These are phyloP conservation scores for Amanita fuliginea DNA, from an alignment of 768 basidiomycete genomes.

Conservation along the genomic window DNA sequence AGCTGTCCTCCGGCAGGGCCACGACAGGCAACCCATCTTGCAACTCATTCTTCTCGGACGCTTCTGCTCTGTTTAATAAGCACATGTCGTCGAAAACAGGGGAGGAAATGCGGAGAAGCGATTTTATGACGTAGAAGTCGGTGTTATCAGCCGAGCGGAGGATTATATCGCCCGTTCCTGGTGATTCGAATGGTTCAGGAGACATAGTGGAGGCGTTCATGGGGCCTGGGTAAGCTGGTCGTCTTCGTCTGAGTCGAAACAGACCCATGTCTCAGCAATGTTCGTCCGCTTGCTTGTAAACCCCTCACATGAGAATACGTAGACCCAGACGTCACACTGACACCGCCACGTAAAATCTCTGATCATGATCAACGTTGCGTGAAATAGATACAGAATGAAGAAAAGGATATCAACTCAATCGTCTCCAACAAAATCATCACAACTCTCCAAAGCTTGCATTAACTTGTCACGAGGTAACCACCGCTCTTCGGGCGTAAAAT, in stretches of 20 bases:
- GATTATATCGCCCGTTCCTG: conserved; percentile 13
- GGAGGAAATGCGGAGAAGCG: conserved; percentile 18
- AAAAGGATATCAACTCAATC: too few species aligned
- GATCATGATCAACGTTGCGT: too few species aligned
- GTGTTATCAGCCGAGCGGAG: conserved; percentile 17
- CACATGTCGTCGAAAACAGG: conserved; percentile 9
- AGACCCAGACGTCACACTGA: too few species aligned
- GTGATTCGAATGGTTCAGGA: neutral
- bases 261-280: too few species aligned
- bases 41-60: neutral
- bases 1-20: neutral
- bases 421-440: too few species aligned
- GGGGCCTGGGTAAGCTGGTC: too few species aligned
- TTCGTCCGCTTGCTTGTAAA: too few species aligned
- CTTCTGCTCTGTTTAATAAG: neutral
- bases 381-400: too few species aligned
- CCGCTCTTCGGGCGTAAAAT: conserved; percentile 63
- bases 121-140: conserved; percentile 19
- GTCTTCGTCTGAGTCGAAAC: too few species aligned
- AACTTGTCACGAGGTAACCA: conserved; percentile 68
- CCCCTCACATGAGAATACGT: too few species aligned
- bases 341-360: too few species aligned
- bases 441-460: conserved; percentile 31
- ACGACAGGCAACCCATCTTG: neutral
- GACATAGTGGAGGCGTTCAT: neutral